These are phyloP conservation scores for Candida maltosa DNA, from an alignment of 805 yeast species.

Conservation along the genomic window DNA sequence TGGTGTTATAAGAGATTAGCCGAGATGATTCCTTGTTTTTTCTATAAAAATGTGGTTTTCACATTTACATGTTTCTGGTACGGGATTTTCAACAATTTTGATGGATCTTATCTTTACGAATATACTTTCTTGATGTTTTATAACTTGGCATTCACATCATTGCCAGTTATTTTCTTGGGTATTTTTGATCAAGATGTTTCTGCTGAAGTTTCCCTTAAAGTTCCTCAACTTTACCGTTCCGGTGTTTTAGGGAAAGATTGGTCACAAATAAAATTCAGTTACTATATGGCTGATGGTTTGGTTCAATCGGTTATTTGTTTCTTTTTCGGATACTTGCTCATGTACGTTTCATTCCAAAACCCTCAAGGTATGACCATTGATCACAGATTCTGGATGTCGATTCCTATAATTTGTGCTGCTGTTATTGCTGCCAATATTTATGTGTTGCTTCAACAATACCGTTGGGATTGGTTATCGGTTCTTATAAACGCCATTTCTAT, in stretches of 20 bases:
- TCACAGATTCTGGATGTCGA: constrained; percentile 72
- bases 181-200: constrained; percentile 74
- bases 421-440: constrained; percentile 65
- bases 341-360: constrained; percentile 36
- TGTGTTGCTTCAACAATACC: constrained; percentile 61
- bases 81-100: constrained; percentile 65
- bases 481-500: constrained; percentile 53
- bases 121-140: constrained; percentile 76
- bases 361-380: constrained; percentile 57
- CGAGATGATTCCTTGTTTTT: constrained; percentile 76
- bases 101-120: constrained; percentile 74
- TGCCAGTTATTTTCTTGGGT: constrained; percentile 73
- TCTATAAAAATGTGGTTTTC: constrained; percentile 73
- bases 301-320: constrained; percentile 70
- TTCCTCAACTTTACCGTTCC: constrained; percentile 66
- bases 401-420: constrained; percentile 55
- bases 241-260: constrained; percentile 67
- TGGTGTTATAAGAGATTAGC: constrained; percentile 76
- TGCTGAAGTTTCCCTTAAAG: constrained; percentile 59
- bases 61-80: constrained; percentile 77
- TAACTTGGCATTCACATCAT: constrained; percentile 76
- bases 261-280: constrained; percentile 56
- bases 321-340: constrained; percentile 63
- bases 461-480: constrained; percentile 76
- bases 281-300: constrained; percentile 66